phyloP scores from a whole-genome alignment of 1,284 basidiomycete species.

The Schizophyllum amplum region DNA sequence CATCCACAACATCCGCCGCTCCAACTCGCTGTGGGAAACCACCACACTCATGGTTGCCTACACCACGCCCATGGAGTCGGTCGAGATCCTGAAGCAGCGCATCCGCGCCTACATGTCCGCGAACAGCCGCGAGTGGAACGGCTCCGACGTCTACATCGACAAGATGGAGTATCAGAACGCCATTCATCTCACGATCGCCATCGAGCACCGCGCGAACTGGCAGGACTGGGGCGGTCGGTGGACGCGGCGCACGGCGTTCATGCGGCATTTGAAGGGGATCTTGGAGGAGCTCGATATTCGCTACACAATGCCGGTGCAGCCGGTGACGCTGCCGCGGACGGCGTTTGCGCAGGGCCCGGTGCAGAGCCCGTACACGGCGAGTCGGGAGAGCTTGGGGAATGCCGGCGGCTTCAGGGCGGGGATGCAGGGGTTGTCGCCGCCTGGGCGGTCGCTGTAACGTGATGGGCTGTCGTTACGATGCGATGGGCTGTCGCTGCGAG shows the following conservation, averaged over 20 bases:
- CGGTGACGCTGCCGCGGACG: conserved; percentile 43
- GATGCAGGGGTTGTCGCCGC: neutral
- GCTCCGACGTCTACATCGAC: conserved; percentile 54
- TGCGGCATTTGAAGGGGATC: conserved; percentile 61
- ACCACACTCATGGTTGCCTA: conserved; percentile 60
- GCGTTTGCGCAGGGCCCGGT: neutral
- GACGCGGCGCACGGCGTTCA: conserved; percentile 61
- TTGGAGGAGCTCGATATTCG: conserved; percentile 66
- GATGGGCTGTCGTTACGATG: too few species aligned
- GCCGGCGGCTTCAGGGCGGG: neutral
- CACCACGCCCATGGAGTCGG: conserved; percentile 55
- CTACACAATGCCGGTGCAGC: conserved; percentile 67
- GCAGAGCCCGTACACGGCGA: neutral
- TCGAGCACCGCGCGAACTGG: conserved; percentile 81
- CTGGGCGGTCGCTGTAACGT: conserved; percentile 1
- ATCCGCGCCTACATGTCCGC: conserved; percentile 55
- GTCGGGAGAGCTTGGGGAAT: neutral
- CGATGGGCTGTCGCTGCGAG: too few species aligned
- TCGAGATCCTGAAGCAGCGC: conserved; percentile 58
- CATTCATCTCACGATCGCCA: conserved; percentile 56
- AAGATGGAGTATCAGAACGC: conserved; percentile 74
- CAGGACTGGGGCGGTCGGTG: conserved; percentile 82
- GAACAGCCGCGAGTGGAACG: conserved; percentile 72
- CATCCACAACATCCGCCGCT: conserved; percentile 72
- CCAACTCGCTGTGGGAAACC: conserved; percentile 76